These are phyloP conservation scores for Fistulinella staudtii DNA, from an alignment of 1,284 basidiomycete species.

Conservation along the genomic window DNA sequence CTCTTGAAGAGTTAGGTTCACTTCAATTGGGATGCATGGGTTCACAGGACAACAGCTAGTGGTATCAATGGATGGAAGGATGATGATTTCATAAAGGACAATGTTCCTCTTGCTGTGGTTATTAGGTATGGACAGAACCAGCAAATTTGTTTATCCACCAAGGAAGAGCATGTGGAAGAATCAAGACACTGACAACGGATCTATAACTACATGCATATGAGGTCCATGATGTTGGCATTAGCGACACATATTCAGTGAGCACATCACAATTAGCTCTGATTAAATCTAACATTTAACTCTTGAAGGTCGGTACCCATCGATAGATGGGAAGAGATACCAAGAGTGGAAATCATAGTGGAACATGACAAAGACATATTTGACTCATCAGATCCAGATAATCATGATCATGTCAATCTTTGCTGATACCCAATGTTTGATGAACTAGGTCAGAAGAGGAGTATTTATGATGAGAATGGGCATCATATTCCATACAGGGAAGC, in stretches of 20 bases:
- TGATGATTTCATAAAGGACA: not conserved
- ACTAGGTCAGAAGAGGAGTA: not conserved
- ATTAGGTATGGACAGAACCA: slow-evolving; percentile 8
- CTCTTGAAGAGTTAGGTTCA: too few species aligned
- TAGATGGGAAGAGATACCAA: too few species aligned
- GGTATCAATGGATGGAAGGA: too few species aligned
- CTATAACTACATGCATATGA: not conserved
- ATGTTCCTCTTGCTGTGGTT: not conserved
- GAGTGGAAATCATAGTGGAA: not conserved
- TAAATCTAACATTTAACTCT: too few species aligned
- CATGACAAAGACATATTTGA: not conserved
- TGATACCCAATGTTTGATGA: not conserved
- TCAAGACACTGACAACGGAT: slow-evolving; percentile 1
- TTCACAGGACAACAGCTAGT: too few species aligned
- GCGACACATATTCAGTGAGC: slow-evolving; percentile 6
- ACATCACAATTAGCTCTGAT: too few species aligned
- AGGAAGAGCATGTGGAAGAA: not conserved
- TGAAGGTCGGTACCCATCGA: too few species aligned
- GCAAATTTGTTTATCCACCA: not conserved
- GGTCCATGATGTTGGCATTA: slow-evolving; percentile 1
- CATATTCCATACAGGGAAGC: not conserved
- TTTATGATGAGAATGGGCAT: too few species aligned
- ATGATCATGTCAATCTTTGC: not conserved
- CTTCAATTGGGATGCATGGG: too few species aligned
- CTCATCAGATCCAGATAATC: not conserved